phyloP scores from a whole-genome alignment of 2,329 filamentous ascomycete species.

The Camillea tinctor region DNA sequence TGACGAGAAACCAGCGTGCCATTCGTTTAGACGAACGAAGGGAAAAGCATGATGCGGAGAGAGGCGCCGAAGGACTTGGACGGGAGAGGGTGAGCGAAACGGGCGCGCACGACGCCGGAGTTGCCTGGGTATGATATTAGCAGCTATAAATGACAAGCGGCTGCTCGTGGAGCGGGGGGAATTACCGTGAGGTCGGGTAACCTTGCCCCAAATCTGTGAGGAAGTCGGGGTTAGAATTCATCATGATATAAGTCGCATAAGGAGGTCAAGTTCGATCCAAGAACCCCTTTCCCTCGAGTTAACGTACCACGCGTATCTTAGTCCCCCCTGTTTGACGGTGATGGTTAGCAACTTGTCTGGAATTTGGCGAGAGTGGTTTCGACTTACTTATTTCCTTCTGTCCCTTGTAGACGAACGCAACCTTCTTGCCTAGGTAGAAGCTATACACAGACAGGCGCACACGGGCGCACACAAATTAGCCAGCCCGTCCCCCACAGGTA shows the following conservation, averaged over 20 bases:
- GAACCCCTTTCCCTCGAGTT: not conserved
- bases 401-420: conserved; percentile 17
- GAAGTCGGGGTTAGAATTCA: not conserved
- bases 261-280: not conserved
- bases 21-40: conserved; percentile 11
- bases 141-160: not conserved
- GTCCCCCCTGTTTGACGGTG: conserved; percentile 10
- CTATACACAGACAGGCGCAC: no score
- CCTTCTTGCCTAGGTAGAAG: conserved; percentile 17
- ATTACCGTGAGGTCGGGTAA: conserved; percentile 15
- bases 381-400: conserved; percentile 14
- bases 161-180: not conserved
- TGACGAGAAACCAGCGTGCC: not conserved
- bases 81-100: conserved; percentile 15
- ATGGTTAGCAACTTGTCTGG: not conserved
- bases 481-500: no score
- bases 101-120: conserved; percentile 15
- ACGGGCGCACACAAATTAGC: no score
- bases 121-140: conserved; percentile 9
- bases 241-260: not conserved
- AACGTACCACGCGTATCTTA: conserved; percentile 13
- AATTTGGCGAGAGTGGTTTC: not conserved
- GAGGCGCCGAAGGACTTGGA: conserved; percentile 17
- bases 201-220: conserved; percentile 18
- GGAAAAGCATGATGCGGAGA: conserved; percentile 15